Base-by-base conservation (phyloP, 2,329 filamentous ascomycete species). In the Aspergillus japonicus region DNA sequence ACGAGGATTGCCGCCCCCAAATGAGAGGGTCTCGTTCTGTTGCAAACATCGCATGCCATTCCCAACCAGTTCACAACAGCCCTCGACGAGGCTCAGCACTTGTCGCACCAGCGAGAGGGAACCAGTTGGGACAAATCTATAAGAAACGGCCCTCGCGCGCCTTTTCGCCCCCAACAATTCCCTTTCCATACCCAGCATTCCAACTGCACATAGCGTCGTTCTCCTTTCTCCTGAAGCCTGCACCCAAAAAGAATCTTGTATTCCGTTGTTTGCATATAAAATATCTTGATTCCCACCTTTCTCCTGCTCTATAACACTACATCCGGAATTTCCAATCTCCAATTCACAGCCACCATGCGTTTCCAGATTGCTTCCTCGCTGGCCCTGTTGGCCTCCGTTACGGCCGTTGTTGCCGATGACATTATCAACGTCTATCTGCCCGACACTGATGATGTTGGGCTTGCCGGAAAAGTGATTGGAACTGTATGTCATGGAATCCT, bases 361-460 rank as follows among this genome's bases (percentile, higher is more conserved):
- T n/a, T 59, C 19, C 59, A 62, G 57, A 55, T 55, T 50, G 31
- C 60, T 61, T 55, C 64, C 58, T 59, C 68, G 57, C 33, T 70
- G 52, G 67, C 67, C 57, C 57, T 72, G 52, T 56, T 72, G 62
- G 64, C 69, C 47, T 62, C 65, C 59, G 64, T 64, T 49, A 65
- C 69, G 44, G 61, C 70, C 29, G 69, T 59, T 26, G 57, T 56
- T 23, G 64, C 64, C 50, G 58, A 59, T 55, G 62, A 66, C 23
- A 29, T 64, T 21, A 56, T 66, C 47, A 58, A 60, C 12, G 10
- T 48, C 26, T 26, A 33, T 24, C 33, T 29, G 42, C 53, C 42
- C 26, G 12, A 23, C 42, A 8, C 39, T 44, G 16, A n/a, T 11
- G n/a, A 26, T 19, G 42, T 10, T 21, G 42, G 24, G 21, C 24